Evolutionary conservation across 2,329 filamentous ascomycete species (phyloP).

Genomic region (Plenodomus lindquistii): DNA sequence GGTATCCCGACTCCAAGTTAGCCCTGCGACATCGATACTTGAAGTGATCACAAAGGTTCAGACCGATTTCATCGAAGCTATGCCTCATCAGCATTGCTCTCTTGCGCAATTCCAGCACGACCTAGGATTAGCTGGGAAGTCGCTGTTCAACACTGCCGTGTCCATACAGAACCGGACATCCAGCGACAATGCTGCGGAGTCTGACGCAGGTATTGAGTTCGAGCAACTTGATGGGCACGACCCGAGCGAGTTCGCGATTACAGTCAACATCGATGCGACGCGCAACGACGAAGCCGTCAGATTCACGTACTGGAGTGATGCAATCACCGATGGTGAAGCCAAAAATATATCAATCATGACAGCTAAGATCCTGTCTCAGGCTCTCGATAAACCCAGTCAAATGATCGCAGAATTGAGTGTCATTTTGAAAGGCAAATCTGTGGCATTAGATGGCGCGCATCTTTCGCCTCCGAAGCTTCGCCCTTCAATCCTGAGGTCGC

Average conservation of each 20-base stretch:
- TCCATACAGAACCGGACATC: slow-evolving; percentile 35
- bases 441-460: not conserved
- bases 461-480: slow-evolving; percentile 6
- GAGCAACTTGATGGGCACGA: slow-evolving; percentile 35
- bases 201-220: slow-evolving; percentile 26
- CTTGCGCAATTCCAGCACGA: slow-evolving; percentile 54
- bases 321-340: slow-evolving; percentile 31
- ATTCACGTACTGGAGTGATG: slow-evolving; percentile 40
- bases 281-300: slow-evolving; percentile 34
- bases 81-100: slow-evolving; percentile 40
- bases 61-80: slow-evolving; percentile 35
- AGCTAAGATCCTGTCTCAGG: slow-evolving; percentile 28
- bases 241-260: slow-evolving; percentile 40
- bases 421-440: slow-evolving; percentile 18
- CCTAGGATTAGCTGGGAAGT: slow-evolving; percentile 38
- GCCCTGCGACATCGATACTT: slow-evolving; percentile 17
- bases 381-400: slow-evolving; percentile 25
- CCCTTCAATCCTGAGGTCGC: slow-evolving; percentile 8
- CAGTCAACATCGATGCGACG: slow-evolving; percentile 38
- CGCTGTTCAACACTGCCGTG: slow-evolving; percentile 55
- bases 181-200: slow-evolving; percentile 1
- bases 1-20: slow-evolving; percentile 28
- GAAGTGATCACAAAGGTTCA: slow-evolving; percentile 34
- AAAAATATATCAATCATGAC: slow-evolving; percentile 32
- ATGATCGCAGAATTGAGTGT: slow-evolving; percentile 31